Base-by-base conservation (phyloP, 2,329 filamentous ascomycete genomes). In the Aureobasidium vineae region DNA sequence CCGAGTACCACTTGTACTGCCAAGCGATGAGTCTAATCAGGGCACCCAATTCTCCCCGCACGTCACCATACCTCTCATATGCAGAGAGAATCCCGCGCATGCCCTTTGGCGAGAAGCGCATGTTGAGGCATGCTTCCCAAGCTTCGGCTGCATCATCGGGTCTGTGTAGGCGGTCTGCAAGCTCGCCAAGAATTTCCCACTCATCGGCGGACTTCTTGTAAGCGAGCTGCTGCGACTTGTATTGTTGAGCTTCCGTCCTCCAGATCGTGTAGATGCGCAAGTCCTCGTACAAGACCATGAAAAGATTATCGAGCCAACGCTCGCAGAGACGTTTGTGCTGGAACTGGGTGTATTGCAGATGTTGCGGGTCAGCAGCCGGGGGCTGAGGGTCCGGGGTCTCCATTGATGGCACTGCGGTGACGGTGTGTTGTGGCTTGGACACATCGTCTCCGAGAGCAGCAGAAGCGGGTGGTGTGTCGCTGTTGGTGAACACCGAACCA, bases 1-100 rank as follows among this genome's bases (percentile, higher is more conserved):
- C 95, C 66, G 93, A 97, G 81, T 99, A 99, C 95, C 95, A 99
- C 71, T 95, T 85, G 79, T 97, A 99, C 80, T 99, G 95, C 95
- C 95, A 99, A 15, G 94, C 95, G 40, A 98, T 91, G 49, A 99
- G 82, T 63, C 92, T 84, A 70, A 99, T 97, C 67, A 97, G 83
- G n/a, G 91, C 88, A 33, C 88, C 90, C 7, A 98, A 85, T 66
- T 89, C 91, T 68, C 92, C 90, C 68, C 92, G 83, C 3, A 91
- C 92, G 78, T 91, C 91, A 73, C 90, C 90, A 67, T 85, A 84
- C 75, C 86, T 86, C 78, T 96, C 90, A 71, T 92, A 92, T 56
- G 91, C 84, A 65, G 87, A 88, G 60, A 98, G 80, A 66, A 98
- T 88, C 2, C 95, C 95, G 21, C 87, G 86, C 78, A 98, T 88